These are phyloP conservation scores for Vigna angularis DNA, from an alignment of 306 rosid genomes.

Conservation along the genomic window DNA sequence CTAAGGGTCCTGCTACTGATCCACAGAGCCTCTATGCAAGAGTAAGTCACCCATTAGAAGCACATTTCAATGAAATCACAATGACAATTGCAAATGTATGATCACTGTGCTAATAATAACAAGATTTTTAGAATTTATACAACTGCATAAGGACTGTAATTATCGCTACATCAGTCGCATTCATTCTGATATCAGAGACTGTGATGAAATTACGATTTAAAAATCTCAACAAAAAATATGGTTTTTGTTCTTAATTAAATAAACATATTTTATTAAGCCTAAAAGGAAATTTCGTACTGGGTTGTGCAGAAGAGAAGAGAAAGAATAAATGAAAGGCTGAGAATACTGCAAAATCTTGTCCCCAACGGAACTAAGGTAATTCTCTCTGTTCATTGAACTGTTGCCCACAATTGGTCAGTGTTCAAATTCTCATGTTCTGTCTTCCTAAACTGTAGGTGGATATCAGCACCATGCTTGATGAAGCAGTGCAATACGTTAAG, in stretches of 20 bases:
- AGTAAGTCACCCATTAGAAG: constrained; percentile 49
- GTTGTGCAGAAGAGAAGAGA: constrained; percentile 83
- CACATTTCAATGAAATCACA: background rate
- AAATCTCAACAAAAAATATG: too few relatives aligned
- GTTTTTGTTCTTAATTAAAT: background rate
- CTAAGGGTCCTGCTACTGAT: constrained; percentile 69
- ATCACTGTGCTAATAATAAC: background rate
- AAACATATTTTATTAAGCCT: background rate
- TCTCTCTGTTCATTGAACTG: constrained; percentile 11
- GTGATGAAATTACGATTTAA: too few relatives aligned
- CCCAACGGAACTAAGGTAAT: constrained; percentile 91
- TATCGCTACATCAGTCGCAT: too few relatives aligned
- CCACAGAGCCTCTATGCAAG: constrained; percentile 88
- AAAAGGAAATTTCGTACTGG: background rate
- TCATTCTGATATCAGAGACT: too few relatives aligned
- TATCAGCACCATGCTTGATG: constrained; percentile 94
- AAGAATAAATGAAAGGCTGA: constrained; percentile 88
- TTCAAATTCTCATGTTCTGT: constrained; percentile 10
- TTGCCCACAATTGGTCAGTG: constrained; percentile 1
- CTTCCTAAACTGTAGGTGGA: constrained; percentile 63
- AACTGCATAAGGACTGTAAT: too few relatives aligned
- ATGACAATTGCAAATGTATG: background rate
- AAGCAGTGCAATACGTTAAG: constrained; percentile 89
- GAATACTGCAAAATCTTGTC: constrained; percentile 75
- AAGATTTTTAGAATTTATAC: background rate